phyloP scores from a whole-genome alignment of 345 rosid species.

The Bruguiera gymnorhiza region DNA sequence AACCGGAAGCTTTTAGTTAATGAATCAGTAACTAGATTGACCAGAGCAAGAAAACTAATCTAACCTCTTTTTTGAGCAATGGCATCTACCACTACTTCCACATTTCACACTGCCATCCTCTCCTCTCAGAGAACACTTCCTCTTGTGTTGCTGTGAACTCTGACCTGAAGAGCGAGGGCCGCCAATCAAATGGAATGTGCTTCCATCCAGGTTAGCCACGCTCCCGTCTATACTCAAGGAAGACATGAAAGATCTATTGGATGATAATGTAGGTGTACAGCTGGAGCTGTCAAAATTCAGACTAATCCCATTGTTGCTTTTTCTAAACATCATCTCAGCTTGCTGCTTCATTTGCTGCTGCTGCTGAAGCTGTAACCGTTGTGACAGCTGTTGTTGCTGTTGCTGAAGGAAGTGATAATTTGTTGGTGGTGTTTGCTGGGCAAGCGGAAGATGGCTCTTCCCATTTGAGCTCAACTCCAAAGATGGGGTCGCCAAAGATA shows the following conservation, averaged over 20 bases:
- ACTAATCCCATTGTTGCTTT: slow-evolving; percentile 57
- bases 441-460: slow-evolving; percentile 51
- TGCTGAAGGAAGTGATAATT: slow-evolving; percentile 47
- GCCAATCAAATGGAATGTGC: slow-evolving; percentile 56
- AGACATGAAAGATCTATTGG: slow-evolving; percentile 67
- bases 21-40: neutral
- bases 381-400: slow-evolving; percentile 44
- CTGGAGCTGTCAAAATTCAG: slow-evolving; percentile 72
- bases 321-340: slow-evolving; percentile 72
- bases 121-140: slow-evolving; percentile 60
- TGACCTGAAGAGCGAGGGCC: slow-evolving; percentile 60
- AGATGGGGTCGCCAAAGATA: slow-evolving; percentile 49
- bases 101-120: slow-evolving; percentile 74
- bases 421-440: slow-evolving; percentile 42
- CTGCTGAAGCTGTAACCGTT: slow-evolving; percentile 45
- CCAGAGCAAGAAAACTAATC: neutral
- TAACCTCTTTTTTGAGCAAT: slow-evolving; percentile 80
- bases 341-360: slow-evolving; percentile 66
- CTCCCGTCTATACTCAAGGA: slow-evolving; percentile 74
- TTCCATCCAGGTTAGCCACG: slow-evolving; percentile 57
- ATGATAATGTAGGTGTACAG: slow-evolving; percentile 74
- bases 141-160: slow-evolving; percentile 60
- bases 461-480: slow-evolving; percentile 51
- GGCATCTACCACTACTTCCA: slow-evolving; percentile 62
- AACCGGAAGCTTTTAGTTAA: neutral